phyloP scores from a whole-genome alignment of 192 early-diverging fungal species.

The Haplosporangium gracile region DNA sequence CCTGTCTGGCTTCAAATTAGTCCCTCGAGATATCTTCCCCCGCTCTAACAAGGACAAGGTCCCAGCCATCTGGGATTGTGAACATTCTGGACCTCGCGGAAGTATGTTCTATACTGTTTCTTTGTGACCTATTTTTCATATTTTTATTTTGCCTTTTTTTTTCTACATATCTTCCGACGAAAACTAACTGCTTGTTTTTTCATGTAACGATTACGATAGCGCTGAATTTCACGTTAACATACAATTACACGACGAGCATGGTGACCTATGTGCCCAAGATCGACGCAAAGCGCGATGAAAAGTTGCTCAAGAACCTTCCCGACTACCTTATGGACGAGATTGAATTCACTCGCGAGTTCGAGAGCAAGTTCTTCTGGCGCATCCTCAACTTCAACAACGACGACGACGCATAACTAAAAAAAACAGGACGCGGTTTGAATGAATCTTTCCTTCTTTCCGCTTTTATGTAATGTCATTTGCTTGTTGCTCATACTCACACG shows the following conservation, averaged over 20 bases:
- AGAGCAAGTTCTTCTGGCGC: constrained; percentile 49
- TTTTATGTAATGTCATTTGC: too few relatives aligned
- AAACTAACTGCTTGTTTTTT: neutral
- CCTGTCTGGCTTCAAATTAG: constrained; percentile 30
- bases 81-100: constrained; percentile 34
- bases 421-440: too few relatives aligned
- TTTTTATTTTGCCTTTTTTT: neutral
- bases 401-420: neutral
- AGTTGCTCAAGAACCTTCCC: constrained; percentile 32
- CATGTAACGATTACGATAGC: neutral
- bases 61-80: constrained; percentile 40
- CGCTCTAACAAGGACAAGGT: constrained; percentile 15
- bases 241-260: constrained; percentile 6
- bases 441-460: too few relatives aligned
- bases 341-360: constrained; percentile 27
- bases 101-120: constrained; percentile 23
- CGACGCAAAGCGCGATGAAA: constrained; percentile 14
- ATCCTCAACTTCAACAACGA: constrained; percentile 44
- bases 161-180: neutral
- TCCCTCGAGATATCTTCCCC: constrained; percentile 16
- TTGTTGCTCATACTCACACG: too few relatives aligned
- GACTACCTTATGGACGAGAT: constrained; percentile 41
- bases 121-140: neutral
- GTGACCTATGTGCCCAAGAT: constrained; percentile 27
- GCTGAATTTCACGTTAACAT: constrained; percentile 34